phyloP scores from a whole-genome alignment of 2,329 filamentous ascomycete genomes.

The Aureobasidium sp. region DNA sequence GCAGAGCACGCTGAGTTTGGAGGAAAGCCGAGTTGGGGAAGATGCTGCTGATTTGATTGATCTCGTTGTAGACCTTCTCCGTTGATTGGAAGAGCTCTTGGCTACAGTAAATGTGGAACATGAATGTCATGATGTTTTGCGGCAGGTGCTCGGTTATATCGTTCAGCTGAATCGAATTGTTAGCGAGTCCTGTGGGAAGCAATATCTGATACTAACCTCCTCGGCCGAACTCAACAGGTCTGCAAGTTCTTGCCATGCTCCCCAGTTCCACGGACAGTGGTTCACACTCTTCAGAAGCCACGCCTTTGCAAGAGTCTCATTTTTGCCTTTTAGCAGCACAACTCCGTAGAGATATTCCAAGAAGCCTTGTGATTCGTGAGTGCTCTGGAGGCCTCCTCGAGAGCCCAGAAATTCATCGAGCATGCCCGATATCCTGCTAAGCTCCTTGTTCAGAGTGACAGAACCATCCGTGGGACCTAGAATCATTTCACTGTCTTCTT shows the following conservation, averaged over 20 bases:
- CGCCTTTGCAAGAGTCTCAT: slow-evolving; percentile 72
- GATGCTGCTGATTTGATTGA: slow-evolving; percentile 70
- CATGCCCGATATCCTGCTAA: slow-evolving; percentile 64
- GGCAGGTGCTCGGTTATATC: slow-evolving; percentile 52
- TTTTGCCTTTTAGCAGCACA: slow-evolving; percentile 82
- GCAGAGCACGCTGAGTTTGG: slow-evolving; percentile 77
- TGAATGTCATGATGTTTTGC: slow-evolving; percentile 83
- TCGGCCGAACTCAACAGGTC: slow-evolving; percentile 70
- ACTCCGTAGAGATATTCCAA: slow-evolving; percentile 89
- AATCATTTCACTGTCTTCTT: slow-evolving; percentile 96
- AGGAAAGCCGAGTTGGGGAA: slow-evolving; percentile 87
- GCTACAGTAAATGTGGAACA: slow-evolving; percentile 86
- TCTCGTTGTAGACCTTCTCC: slow-evolving; percentile 61
- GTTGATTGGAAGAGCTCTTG: slow-evolving; percentile 87
- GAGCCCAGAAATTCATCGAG: slow-evolving; percentile 75
- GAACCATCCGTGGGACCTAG: slow-evolving; percentile 87
- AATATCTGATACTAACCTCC: slow-evolving; percentile 35
- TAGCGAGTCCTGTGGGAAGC: neutral
- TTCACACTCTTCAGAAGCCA: slow-evolving; percentile 86
- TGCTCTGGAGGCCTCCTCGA: slow-evolving; percentile 33
- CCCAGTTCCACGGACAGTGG: slow-evolving; percentile 92
- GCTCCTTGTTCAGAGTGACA: slow-evolving; percentile 74
- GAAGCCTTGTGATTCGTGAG: slow-evolving; percentile 62
- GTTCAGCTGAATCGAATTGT: slow-evolving; percentile 47
- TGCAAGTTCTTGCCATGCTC: slow-evolving; percentile 88